Base-by-base conservation (phyloP, 108 stramenopile species). In the Mediolabrus comicus region DNA sequence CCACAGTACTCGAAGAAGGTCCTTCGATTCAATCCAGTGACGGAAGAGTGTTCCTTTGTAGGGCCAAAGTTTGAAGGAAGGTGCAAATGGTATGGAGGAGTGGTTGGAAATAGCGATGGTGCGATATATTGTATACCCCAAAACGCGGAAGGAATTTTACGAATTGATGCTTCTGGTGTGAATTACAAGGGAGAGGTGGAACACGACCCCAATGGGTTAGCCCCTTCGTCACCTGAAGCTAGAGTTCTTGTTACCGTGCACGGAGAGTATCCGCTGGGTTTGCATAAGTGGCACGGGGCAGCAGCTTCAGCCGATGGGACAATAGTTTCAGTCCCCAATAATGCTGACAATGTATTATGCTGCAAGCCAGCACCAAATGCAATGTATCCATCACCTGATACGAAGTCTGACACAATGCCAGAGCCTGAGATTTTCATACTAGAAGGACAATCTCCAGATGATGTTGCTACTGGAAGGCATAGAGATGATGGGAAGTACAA, bases 11-110 rank as follows among this genome's bases (percentile, higher is more conserved):
- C 93, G 8, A 38, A 46, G 29, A 65, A 84, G 27, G 93, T 96
- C 0, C 59, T 96, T 17, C 75, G 83, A 36, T 79, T 96, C 27
- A 78, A 93, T 68, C 96, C 96, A 16, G 22, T 17, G 6, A 90
- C 83, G 2, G 92, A 93, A 13, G 69, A 59, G 13, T 59, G 77
- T 34, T 57, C 58, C 16, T 79, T 74, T 27, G 86, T 93, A 3
- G 95, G 92, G 0, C 87, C 87, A 1, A 39, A 56, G 6, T 77
- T 89, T 56, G 74, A 68, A 8, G 96, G 92, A 3, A 54, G 70
- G 34, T 90, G 87, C 74, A 96, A 95, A 67, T 96, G 93, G 93
- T 93, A 96, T 55, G 96, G 96, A 12, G 96, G 92, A 4, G 70
- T 92, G 27, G 65, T 88, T 2, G 91, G 91, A 9, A 85, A 78